Conservation (phyloP, 495 filamentous ascomycete genomes). For the Xylaria palmicola region DNA sequence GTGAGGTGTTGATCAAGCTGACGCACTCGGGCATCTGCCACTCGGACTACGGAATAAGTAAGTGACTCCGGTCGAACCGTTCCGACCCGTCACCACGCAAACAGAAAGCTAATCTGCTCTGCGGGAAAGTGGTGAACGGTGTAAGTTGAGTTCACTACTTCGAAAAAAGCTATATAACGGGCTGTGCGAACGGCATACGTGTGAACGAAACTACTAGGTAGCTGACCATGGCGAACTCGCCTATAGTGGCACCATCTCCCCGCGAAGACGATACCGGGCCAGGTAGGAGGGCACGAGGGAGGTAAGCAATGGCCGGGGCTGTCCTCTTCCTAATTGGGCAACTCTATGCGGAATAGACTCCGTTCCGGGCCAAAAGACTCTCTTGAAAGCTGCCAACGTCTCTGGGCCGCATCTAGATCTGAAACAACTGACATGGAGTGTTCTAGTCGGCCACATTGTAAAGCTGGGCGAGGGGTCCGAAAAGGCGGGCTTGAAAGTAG, state of each 20-base stretch:
- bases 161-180: neutral
- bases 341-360: no score
- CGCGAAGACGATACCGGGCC: conserved; percentile 59
- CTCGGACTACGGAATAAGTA: conserved; percentile 47
- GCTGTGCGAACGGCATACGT: no score
- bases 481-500: conserved; percentile 55
- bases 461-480: conserved; percentile 60
- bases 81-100: neutral
- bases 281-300: conserved; percentile 66
- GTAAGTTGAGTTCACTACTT: no score
- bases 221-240: conserved; percentile 13
- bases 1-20: conserved; percentile 67
- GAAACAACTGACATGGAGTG: no score
- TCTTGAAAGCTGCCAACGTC: no score
- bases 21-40: conserved; percentile 73
- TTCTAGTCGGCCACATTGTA: conserved; percentile 60
- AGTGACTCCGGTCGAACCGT: neutral
- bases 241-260: conserved; percentile 62
- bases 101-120: neutral
- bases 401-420: no score
- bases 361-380: no score
- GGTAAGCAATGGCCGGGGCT: no score
- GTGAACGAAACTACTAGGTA: neutral
- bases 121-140: conserved; percentile 12
- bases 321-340: no score